These are phyloP conservation scores for Talaromyces marneffei DNA, from an alignment of 2,329 filamentous ascomycete genomes.

Conservation along the genomic window DNA sequence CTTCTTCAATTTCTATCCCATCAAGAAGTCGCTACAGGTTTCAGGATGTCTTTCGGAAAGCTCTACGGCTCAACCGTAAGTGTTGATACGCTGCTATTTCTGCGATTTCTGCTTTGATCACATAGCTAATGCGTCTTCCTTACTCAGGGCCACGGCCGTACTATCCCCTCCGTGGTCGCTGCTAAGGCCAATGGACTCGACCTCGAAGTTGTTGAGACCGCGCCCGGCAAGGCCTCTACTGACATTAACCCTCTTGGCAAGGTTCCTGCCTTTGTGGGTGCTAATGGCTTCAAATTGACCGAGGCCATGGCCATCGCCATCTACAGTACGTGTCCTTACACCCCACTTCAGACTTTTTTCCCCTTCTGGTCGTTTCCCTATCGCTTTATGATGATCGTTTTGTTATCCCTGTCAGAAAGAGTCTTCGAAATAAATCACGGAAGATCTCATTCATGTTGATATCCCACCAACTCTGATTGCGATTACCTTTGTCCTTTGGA, in stretches of 20 bases:
- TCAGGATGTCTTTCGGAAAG: slow-evolving; percentile 94
- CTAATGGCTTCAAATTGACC: slow-evolving; percentile 81
- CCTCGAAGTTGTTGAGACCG: slow-evolving; percentile 71
- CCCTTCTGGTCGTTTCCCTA: slow-evolving; percentile 10
- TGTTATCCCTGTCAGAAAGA: slow-evolving; percentile 98
- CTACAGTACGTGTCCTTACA: slow-evolving; percentile 70
- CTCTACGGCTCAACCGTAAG: slow-evolving; percentile 81
- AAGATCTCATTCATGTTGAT: slow-evolving; percentile 61
- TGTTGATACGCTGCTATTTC: slow-evolving; percentile 9
- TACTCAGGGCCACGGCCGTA: slow-evolving; percentile 76
- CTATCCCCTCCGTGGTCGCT: slow-evolving; percentile 80
- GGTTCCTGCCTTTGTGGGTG: slow-evolving; percentile 86
- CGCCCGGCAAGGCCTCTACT: slow-evolving; percentile 50
- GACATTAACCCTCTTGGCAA: slow-evolving; percentile 83
- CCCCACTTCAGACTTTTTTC: slow-evolving; percentile 17
- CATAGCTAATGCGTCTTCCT: slow-evolving; percentile 23
- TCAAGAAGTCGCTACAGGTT: slow-evolving; percentile 17
- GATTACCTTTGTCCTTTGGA: not conserved
- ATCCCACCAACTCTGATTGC: slow-evolving; percentile 59
- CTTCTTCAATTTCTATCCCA: slow-evolving; percentile 10
- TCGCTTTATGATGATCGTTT: slow-evolving; percentile 62
- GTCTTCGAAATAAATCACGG: slow-evolving; percentile 31
- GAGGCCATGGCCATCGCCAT: slow-evolving; percentile 94
- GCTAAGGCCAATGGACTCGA: slow-evolving; percentile 97
- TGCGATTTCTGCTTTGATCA: not conserved